Evolutionary conservation across 1,284 basidiomycete species (phyloP), one percentile per base, ranked within the genome.

Genomic region (Ceratobasidium sp.): DNA sequence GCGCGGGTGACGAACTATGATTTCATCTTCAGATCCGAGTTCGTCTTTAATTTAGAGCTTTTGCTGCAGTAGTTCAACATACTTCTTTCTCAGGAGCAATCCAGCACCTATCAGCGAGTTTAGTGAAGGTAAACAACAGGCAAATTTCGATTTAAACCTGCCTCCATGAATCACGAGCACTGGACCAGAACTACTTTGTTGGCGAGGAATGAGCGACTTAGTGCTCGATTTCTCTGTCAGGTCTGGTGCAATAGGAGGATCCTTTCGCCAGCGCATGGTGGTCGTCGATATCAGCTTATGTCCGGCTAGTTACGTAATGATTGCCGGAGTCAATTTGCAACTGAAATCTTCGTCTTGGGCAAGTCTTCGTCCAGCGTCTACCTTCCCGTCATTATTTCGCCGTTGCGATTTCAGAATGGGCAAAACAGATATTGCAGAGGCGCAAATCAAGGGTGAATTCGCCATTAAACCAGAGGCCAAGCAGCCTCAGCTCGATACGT

Each of bases 401-500:
- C 69, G 59, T 44, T 44, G 26, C 57, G 62, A 81, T 80, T 80
- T 28, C 81, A 59, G 84, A 82, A 86, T 93, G 79, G 90, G 90
- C 68, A 88, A 89, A 82, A 89, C 90, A 77, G 90, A 94, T 83
- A 88, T 94, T 77, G 91, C 90, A 59, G 70, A 68, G 57, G 26
- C 77, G 40, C 65, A 67, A 68, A 57, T 66, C 13, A 67, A 66
- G 46, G 93, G 93, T 44, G 94, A 97, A 84, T 97, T 91, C 82
- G 82, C 92, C 73, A 96, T 97, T 86, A 95, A 96, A 85, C 91
- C 94, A 17, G 93, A 96, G 85, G 86, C 88, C 48, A 85, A 83
- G 42, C 87, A 91, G 38, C 95, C 96, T 26, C 90, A 91, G 82
- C 91, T 97, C 52, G 95, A 98, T 86, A 99, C 97, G 42, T 96